Base-by-base conservation (phyloP, 768 basidiomycete species). In the Naganishia antarctica region DNA sequence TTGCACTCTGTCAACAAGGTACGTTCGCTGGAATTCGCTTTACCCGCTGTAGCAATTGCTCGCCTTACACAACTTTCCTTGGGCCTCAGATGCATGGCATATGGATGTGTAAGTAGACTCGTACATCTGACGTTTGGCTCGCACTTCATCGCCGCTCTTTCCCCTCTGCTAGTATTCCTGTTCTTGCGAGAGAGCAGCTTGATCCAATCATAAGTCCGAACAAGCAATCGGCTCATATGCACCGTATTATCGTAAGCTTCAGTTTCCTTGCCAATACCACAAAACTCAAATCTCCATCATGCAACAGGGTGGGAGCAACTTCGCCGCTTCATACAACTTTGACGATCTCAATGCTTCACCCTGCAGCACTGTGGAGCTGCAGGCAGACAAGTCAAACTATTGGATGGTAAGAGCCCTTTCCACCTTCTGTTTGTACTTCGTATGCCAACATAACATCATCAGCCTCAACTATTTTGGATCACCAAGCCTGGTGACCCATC, bases 161-260 rank as follows among this genome's bases (percentile, higher is more conserved):
- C n/a, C n/a, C n/a, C n/a, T n/a, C n/a, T n/a, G n/a, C n/a, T 29
- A 69, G 63, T 34, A 58, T 70, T 18, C 65, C 69, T 47, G 58
- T 57, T 4, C 63, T 76, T 25, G 69, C 58, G 58, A 69, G 67
- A 46, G 73, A 74, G 61, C 61, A 65, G 48, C 47, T 76, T 32
- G 74, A 76, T 60, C 73, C 74, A 6, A 67, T 76, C 47, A 70
- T 76, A 45, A 70, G 60, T 37, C 70, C 71, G 31, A 74, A 74
- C 50, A 48, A 31, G 4, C 64, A 68, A 16, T 45, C 63, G n/a
- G 45, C 63, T 15, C 74, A 76, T 53, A 73, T 74, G 74, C 74
- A 76, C 68, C 66, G 70, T 64, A 66, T 76, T 61, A 46, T 72
- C 45, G 74, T 63, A 21, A 51, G 62, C 29, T 2, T 21, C 34